phyloP scores from a whole-genome alignment of 2,329 filamentous ascomycete species.

The Trichoderma lentiforme region DNA sequence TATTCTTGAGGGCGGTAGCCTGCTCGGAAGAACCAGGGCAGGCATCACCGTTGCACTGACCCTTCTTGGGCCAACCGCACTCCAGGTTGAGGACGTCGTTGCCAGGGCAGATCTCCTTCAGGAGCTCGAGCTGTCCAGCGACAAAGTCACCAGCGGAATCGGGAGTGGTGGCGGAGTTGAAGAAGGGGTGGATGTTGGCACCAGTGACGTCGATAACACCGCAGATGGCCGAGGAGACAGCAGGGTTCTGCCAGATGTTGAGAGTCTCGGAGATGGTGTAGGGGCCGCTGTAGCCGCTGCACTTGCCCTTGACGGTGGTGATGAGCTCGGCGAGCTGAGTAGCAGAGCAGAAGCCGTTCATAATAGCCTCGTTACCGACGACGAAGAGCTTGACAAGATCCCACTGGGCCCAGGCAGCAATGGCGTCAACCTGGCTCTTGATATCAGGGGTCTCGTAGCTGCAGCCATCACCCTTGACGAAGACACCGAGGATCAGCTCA shows the following conservation, averaged over 20 bases:
- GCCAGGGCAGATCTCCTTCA: conserved; percentile 66
- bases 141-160: conserved; percentile 73
- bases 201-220: conserved; percentile 70
- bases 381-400: conserved; percentile 74
- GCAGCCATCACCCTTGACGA: conserved; percentile 66
- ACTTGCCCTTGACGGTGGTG: conserved; percentile 58
- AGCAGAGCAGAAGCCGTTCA: conserved; percentile 66
- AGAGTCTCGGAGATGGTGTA: conserved; percentile 87
- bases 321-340: conserved; percentile 68
- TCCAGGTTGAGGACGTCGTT: conserved; percentile 80
- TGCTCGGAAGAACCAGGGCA: conserved; percentile 67
- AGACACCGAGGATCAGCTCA: conserved; percentile 83
- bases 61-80: conserved; percentile 80
- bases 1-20: conserved; percentile 66
- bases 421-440: conserved; percentile 68
- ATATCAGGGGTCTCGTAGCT: conserved; percentile 58
- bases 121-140: conserved; percentile 65
- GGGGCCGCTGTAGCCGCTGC: conserved; percentile 71
- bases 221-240: conserved; percentile 63
- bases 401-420: conserved; percentile 72
- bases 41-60: conserved; percentile 68
- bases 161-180: conserved; percentile 69
- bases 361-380: conserved; percentile 87
- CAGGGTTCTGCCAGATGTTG: conserved; percentile 66
- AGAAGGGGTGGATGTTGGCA: conserved; percentile 91